phyloP scores from a whole-genome alignment of 371 early-diverging fungal species.

The Umbelopsis sp. region DNA sequence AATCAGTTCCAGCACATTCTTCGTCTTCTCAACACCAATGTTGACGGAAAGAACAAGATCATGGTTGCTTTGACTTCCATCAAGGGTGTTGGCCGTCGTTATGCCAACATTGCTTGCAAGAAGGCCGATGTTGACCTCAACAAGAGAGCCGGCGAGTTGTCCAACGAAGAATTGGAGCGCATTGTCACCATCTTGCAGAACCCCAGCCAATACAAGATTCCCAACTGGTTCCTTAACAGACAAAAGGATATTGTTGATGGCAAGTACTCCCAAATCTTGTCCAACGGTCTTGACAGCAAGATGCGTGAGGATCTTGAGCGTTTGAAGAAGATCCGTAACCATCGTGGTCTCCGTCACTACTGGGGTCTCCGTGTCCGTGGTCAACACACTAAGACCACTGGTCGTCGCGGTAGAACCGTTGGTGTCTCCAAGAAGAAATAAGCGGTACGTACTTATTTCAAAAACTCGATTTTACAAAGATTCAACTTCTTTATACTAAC shows the following conservation, averaged over 20 bases:
- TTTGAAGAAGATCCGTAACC: slow-evolving; percentile 95
- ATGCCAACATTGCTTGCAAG: slow-evolving; percentile 97
- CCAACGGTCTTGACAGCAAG: slow-evolving; percentile 94
- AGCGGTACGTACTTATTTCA: slow-evolving; percentile 17
- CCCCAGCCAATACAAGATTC: slow-evolving; percentile 96
- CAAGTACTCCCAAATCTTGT: slow-evolving; percentile 91
- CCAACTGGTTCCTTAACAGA: slow-evolving; percentile 98
- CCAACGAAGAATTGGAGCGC: slow-evolving; percentile 90
- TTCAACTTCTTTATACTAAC: neutral
- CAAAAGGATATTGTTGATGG: slow-evolving; percentile 97
- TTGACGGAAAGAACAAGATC: slow-evolving; percentile 97
- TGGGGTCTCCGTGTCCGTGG: slow-evolving; percentile 96
- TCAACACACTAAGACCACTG: slow-evolving; percentile 98
- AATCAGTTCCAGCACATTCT: slow-evolving; percentile 97
- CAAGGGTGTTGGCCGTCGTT: slow-evolving; percentile 99
- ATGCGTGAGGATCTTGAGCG: slow-evolving; percentile 97
- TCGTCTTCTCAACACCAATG: slow-evolving; percentile 99
- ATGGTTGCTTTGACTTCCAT: slow-evolving; percentile 97
- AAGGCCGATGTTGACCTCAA: slow-evolving; percentile 96
- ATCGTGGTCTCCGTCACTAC: slow-evolving; percentile 96
- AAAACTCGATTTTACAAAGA: no score
- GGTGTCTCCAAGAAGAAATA: slow-evolving; percentile 98
- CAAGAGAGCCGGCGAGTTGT: slow-evolving; percentile 98
- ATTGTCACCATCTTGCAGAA: slow-evolving; percentile 90
- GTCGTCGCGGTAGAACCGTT: slow-evolving; percentile 95